These are phyloP conservation scores for Sugiyamaella paludigena DNA, from an alignment of 1,139 yeast genomes.

Conservation along the genomic window DNA sequence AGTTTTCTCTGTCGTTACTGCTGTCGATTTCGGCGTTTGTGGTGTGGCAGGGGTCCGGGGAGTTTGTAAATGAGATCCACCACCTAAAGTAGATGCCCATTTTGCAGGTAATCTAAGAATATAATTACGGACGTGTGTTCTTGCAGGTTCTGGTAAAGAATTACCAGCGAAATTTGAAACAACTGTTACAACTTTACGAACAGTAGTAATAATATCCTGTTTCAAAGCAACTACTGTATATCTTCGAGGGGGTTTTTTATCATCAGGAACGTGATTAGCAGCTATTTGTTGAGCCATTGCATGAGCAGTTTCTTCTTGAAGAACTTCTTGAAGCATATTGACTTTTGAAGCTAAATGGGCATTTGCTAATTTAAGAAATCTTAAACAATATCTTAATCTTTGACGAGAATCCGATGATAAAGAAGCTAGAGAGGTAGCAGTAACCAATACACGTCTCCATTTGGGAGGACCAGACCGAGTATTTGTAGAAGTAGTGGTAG, in stretches of 20 bases:
- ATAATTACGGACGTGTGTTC: constrained; percentile 77
- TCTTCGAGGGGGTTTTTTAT: constrained; percentile 13
- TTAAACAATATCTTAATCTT: constrained; percentile 69
- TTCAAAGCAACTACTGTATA: constrained; percentile 49
- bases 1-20: not conserved
- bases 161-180: constrained; percentile 81
- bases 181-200: constrained; percentile 80
- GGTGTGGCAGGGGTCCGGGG: constrained; percentile 14
- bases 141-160: constrained; percentile 77
- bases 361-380: constrained; percentile 71
- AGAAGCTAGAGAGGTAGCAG: constrained; percentile 46
- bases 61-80: constrained; percentile 18
- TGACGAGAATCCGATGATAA: constrained; percentile 65
- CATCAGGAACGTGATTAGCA: constrained; percentile 27
- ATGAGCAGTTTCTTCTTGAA: constrained; percentile 42
- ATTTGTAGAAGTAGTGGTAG: not conserved
- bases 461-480: constrained; percentile 17
- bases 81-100: constrained; percentile 46
- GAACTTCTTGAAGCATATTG: constrained; percentile 54
- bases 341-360: constrained; percentile 66
- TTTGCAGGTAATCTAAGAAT: constrained; percentile 70
- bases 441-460: constrained; percentile 41
- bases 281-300: constrained; percentile 31
- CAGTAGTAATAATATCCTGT: constrained; percentile 81
- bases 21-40: constrained; percentile 5